Conservation (phyloP, 2,329 filamentous ascomycete genomes). For the Periconia sp. region DNA sequence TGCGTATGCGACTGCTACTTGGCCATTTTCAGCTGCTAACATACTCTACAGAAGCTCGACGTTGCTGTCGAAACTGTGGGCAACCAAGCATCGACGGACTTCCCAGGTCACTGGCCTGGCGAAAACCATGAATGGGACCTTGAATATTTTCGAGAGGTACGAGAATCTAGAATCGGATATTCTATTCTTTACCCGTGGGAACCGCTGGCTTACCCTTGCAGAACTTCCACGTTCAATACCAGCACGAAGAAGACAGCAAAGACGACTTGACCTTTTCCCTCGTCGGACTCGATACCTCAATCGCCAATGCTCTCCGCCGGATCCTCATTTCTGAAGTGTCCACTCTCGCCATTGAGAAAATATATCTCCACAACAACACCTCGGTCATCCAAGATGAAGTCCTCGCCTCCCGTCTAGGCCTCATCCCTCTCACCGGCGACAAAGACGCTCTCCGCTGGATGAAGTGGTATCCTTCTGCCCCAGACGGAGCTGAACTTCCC, state of each 20-base stretch:
- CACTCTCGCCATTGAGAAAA: conserved; percentile 90
- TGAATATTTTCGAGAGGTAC: conserved; percentile 69
- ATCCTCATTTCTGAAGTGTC: conserved; percentile 95
- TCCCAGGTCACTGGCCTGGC: conserved; percentile 86
- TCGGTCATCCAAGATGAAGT: conserved; percentile 98
- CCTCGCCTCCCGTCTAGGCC: conserved; percentile 84
- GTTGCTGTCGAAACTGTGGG: conserved; percentile 91
- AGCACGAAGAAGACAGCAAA: conserved; percentile 65
- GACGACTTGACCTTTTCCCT: conserved; percentile 86
- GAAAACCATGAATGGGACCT: conserved; percentile 85
- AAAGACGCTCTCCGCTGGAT: conserved; percentile 80
- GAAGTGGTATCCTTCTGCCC: conserved; percentile 77
- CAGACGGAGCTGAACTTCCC: conserved; percentile 48
- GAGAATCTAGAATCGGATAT: conserved; percentile 1
- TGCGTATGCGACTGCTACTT: conserved; percentile 43
- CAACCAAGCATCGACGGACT: conserved; percentile 87
- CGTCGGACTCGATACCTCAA: conserved; percentile 86
- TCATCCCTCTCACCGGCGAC: conserved; percentile 86
- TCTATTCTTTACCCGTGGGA: too few relatives aligned
- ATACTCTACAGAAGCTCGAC: conserved; percentile 70
- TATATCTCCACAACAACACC: conserved; percentile 95
- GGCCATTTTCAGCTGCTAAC: conserved; percentile 7
- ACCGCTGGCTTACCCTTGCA: conserved; percentile 35
- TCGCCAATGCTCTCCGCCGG: conserved; percentile 96
- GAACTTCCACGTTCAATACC: conserved; percentile 77